phyloP scores from a whole-genome alignment of 768 basidiomycete genomes.

The Pisolithus marmoratus region DNA sequence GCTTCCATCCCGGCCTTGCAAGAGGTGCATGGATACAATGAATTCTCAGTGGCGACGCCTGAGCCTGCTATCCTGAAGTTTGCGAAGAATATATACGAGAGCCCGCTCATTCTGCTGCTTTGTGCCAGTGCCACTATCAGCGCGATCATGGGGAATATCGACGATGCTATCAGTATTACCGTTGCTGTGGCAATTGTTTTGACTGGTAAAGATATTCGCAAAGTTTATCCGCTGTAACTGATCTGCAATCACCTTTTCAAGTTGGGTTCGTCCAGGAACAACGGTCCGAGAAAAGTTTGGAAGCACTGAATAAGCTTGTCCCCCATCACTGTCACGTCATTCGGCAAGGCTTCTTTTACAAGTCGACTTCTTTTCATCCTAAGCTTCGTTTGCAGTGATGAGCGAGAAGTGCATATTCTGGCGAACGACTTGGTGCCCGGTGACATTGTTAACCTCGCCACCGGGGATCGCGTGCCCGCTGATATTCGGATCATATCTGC shows the following conservation, averaged over 20 bases:
- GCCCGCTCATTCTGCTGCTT: constrained; percentile 83
- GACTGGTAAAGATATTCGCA: constrained; percentile 54
- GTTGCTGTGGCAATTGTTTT: constrained; percentile 90
- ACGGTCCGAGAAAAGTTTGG: constrained; percentile 89
- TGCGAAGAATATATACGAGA: constrained; percentile 92
- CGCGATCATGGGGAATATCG: constrained; percentile 89
- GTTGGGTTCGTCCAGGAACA: constrained; percentile 97
- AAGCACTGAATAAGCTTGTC: constrained; percentile 94
- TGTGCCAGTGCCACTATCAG: constrained; percentile 88
- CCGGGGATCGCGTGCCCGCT: constrained; percentile 92
- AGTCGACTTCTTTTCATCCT: neutral
- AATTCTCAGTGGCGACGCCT: constrained; percentile 80
- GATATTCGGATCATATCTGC: constrained; percentile 82
- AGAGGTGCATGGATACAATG: constrained; percentile 80
- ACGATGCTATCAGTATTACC: constrained; percentile 91
- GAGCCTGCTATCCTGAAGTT: constrained; percentile 85
- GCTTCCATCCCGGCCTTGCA: constrained; percentile 60
- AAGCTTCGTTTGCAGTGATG: constrained; percentile 17
- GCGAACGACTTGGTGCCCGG: constrained; percentile 97
- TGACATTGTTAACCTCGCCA: constrained; percentile 82
- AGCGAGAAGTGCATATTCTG: constrained; percentile 72
- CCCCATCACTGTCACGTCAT: constrained; percentile 94
- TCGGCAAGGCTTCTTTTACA: constrained; percentile 34
- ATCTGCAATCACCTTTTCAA: constrained; percentile 12
- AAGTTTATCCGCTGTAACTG: neutral